Evolutionary conservation across 2,329 filamentous ascomycete genomes (phyloP).

Genomic region (Bipolaris cookei): DNA sequence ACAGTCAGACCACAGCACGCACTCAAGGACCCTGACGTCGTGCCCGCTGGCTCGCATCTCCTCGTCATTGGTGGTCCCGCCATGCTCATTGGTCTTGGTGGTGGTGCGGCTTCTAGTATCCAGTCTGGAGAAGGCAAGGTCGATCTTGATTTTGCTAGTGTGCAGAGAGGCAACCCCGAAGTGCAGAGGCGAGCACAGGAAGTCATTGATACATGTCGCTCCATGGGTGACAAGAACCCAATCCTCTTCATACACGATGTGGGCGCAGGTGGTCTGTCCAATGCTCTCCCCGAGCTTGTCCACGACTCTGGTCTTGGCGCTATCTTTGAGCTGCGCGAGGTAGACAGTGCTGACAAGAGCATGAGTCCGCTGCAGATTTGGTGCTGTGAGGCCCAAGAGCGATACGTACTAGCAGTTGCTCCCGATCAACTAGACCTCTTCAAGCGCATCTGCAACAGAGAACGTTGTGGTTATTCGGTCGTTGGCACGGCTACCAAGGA

Average conservation of each 20-base stretch:
- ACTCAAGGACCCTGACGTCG: conserved; percentile 78
- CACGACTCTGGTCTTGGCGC: conserved; percentile 92
- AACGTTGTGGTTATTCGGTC: conserved; percentile 90
- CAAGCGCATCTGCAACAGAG: conserved; percentile 73
- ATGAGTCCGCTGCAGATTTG: conserved; percentile 98
- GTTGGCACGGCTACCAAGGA: conserved; percentile 80
- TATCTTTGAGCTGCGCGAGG: conserved; percentile 89
- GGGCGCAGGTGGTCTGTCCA: conserved; percentile 86
- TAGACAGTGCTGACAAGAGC: conserved; percentile 86
- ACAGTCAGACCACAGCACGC: conserved; percentile 91
- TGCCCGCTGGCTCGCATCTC: conserved; percentile 85
- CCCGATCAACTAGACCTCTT: conserved; percentile 77
- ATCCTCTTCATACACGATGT: conserved; percentile 98
- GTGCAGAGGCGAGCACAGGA: conserved; percentile 95
- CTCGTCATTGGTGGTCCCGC: conserved; percentile 94
- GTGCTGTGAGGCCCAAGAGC: conserved; percentile 96
- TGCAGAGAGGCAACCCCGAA: conserved; percentile 95
- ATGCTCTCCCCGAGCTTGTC: conserved; percentile 85
- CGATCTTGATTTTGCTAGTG: conserved; percentile 94
- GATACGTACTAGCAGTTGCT: conserved; percentile 91
- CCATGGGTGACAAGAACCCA: conserved; percentile 82
- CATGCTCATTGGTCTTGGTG: conserved; percentile 96
- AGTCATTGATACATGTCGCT: conserved; percentile 93
- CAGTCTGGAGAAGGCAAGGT: conserved; percentile 86
- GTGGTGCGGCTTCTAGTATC: conserved; percentile 91